Percentiles rank a stretch among this genome's conserved stretches.
phyloP scores from a whole-genome alignment of 768 basidiomycete genomes.

The Boletus rex-veris region DNA sequence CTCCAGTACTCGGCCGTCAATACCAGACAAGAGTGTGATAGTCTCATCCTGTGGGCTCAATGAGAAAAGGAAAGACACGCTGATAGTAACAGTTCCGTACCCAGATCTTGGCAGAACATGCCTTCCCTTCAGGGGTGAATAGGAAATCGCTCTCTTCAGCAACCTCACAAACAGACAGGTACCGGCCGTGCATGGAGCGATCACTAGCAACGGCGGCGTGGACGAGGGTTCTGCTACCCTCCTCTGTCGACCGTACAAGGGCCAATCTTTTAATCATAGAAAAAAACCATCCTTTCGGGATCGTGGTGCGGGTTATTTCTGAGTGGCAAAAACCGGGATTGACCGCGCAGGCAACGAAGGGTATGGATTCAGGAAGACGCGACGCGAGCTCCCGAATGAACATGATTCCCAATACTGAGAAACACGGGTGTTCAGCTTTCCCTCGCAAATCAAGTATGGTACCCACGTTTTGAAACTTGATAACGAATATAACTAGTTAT shows the following conservation, averaged over 20 bases:
- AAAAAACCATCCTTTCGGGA: neutral
- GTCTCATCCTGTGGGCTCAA: slow-evolving; percentile 21
- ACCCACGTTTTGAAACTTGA: slow-evolving; percentile 26
- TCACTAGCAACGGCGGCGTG: slow-evolving; percentile 30
- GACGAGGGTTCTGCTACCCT: slow-evolving; percentile 35
- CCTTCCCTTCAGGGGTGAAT: slow-evolving; percentile 26
- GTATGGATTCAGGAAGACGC: slow-evolving; percentile 20
- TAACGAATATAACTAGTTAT: slow-evolving; percentile 17
- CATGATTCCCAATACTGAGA: slow-evolving; percentile 31
- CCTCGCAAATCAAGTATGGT: neutral
- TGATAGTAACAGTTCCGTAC: slow-evolving; percentile 14
- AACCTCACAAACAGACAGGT: slow-evolving; percentile 23
- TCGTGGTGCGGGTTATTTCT: slow-evolving; percentile 17
- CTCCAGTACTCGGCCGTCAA: too few species aligned
- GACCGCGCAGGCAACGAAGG: slow-evolving; percentile 26
- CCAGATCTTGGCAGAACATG: slow-evolving; percentile 31
- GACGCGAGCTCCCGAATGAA: slow-evolving; percentile 33
- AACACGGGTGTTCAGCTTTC: neutral
- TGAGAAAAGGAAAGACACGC: neutral
- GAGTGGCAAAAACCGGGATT: slow-evolving; percentile 37
- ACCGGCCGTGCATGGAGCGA: slow-evolving; percentile 30
- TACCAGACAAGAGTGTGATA: slow-evolving; percentile 14
- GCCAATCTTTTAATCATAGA: slow-evolving; percentile 8
- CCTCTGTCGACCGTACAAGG: slow-evolving; percentile 29
- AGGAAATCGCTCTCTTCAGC: slow-evolving; percentile 32